These are phyloP conservation scores for Blastobotrys petasosporus DNA, from an alignment of 1,139 yeast genomes.

Conservation along the genomic window DNA sequence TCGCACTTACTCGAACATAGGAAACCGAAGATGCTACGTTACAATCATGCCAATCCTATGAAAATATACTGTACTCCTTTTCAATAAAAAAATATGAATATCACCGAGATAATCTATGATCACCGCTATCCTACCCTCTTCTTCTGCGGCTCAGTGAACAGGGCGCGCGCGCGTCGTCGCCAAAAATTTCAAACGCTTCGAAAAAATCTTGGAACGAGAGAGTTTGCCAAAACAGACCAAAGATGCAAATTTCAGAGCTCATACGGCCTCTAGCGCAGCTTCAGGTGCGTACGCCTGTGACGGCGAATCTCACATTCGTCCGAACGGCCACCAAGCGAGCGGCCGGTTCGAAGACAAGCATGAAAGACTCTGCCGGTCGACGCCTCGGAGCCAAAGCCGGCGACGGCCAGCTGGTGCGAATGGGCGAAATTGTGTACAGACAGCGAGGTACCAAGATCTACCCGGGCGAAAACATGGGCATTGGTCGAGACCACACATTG, in stretches of 20 bases:
- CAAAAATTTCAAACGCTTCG: background rate
- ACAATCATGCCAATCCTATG: too few relatives aligned
- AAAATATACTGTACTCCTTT: too few relatives aligned
- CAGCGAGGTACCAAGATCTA: constrained; percentile 96
- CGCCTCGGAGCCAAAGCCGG: constrained; percentile 85
- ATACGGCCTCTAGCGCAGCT: constrained; percentile 3
- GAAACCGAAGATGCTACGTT: too few relatives aligned
- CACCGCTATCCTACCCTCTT: too few relatives aligned
- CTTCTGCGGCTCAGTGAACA: too few relatives aligned
- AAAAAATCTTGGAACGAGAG: background rate
- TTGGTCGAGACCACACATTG: constrained; percentile 91
- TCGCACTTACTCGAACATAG: too few relatives aligned
- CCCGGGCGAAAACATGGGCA: constrained; percentile 84
- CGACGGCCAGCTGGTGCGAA: constrained; percentile 60
- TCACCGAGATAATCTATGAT: too few relatives aligned
- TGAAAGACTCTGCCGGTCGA: constrained; percentile 94
- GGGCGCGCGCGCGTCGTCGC: background rate
- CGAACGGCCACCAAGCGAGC: constrained; percentile 94
- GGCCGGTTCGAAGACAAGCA: constrained; percentile 87
- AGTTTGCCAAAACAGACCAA: too few relatives aligned
- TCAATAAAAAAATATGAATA: too few relatives aligned
- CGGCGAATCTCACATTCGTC: constrained; percentile 32
- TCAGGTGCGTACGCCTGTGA: background rate
- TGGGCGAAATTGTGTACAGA: constrained; percentile 89
- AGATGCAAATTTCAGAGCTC: constrained; percentile 1